Conservation (phyloP, 345 rosid genomes). For the Eucalyptus marginata region DNA sequence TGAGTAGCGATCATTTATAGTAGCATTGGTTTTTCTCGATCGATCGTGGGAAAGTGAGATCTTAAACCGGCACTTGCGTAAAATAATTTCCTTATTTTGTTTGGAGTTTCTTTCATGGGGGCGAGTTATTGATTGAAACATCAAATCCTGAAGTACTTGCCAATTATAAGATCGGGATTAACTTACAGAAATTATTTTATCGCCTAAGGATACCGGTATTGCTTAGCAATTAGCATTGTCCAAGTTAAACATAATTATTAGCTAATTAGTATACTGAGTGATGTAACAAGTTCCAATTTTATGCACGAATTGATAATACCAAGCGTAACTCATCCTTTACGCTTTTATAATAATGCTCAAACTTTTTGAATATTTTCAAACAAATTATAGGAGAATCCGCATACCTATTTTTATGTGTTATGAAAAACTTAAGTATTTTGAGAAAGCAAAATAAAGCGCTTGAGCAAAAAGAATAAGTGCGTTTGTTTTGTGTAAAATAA, state of each 20-base stretch:
- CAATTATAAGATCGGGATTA: not conserved
- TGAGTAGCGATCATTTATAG: not conserved
- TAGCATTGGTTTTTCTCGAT: accelerated
- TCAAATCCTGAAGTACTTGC: not conserved
- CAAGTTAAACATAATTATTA: not conserved
- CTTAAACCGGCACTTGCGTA: accelerated
- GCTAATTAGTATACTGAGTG: not conserved
- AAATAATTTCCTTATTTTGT: not conserved
- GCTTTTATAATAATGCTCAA: not conserved
- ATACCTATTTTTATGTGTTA: not conserved
- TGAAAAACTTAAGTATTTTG: not conserved
- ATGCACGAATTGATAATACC: not conserved
- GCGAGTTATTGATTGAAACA: not conserved
- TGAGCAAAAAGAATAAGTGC: not conserved
- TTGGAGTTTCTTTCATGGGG: not conserved
- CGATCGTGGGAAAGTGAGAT: not conserved
- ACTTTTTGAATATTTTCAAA: not conserved
- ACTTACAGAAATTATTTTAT: not conserved
- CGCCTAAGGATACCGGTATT: not conserved
- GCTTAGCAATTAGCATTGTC: not conserved
- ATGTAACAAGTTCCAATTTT: not conserved
- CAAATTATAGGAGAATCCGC: not conserved
- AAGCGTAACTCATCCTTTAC: not conserved
- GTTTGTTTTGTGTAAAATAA: not conserved
- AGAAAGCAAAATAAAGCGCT: not conserved